Conservation (phyloP, 1,284 basidiomycete genomes). For the Mycena citricolor region DNA sequence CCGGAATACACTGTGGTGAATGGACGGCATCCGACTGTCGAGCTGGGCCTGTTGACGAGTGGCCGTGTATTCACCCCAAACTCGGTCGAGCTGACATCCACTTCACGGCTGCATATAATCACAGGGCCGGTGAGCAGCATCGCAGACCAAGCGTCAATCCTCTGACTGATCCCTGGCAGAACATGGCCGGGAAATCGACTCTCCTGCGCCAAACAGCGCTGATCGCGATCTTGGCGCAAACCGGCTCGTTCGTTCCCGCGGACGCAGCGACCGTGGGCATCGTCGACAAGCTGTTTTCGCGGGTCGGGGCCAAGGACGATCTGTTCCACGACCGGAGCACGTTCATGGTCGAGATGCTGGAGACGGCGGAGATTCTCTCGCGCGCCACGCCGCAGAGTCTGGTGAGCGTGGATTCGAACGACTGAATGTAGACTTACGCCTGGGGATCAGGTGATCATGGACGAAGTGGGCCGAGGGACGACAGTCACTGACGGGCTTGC, state of each 20-base stretch:
- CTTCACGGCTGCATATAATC: slow-evolving; percentile 56
- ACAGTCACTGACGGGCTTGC: slow-evolving; percentile 90
- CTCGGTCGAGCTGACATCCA: slow-evolving; percentile 61
- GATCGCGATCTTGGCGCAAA: slow-evolving; percentile 89
- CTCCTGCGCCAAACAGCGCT: slow-evolving; percentile 90
- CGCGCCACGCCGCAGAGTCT: slow-evolving; percentile 82
- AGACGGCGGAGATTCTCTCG: slow-evolving; percentile 79
- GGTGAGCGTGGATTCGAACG: slow-evolving; percentile 42
- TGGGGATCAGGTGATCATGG: slow-evolving; percentile 82
- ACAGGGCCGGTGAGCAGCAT: not conserved
- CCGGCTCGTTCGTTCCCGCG: slow-evolving; percentile 92
- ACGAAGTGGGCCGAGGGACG: slow-evolving; percentile 95
- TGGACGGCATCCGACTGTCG: slow-evolving; percentile 92
- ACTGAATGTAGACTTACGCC: slow-evolving; percentile 2
- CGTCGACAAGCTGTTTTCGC: slow-evolving; percentile 89
- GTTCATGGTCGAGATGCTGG: slow-evolving; percentile 93
- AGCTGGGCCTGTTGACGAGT: slow-evolving; percentile 77
- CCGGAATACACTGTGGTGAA: slow-evolving; percentile 66
- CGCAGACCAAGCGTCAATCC: not conserved
- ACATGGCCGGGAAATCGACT: slow-evolving; percentile 96
- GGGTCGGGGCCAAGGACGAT: slow-evolving; percentile 96
- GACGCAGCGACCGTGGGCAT: slow-evolving; percentile 77
- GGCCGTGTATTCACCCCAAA: slow-evolving; percentile 86
- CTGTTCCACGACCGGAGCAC: slow-evolving; percentile 91
- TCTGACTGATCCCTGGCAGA: slow-evolving; percentile 82